A percentile compares a stretch with the other conserved stretches of the same genome.
Evolutionary conservation across 495 filamentous ascomycete species (phyloP).

Genomic region (Penicillium herquei): DNA sequence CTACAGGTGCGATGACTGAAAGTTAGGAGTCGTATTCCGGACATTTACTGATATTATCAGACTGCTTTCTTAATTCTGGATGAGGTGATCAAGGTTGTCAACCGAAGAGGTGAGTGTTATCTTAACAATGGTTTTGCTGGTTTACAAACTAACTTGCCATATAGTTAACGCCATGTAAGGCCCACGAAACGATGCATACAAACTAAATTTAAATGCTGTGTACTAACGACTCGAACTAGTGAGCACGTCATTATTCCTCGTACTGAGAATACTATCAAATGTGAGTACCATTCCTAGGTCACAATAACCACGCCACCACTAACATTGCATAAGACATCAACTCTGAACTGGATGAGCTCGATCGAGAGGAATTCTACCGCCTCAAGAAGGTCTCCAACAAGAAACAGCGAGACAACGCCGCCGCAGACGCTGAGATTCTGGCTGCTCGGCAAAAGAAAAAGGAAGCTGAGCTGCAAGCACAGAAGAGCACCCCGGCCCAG

Average conservation of each 20-base stretch:
- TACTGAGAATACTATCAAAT: constrained; percentile 98
- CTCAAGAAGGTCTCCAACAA: constrained; percentile 98
- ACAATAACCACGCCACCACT: constrained; percentile 14
- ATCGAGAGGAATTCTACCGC: constrained; percentile 97
- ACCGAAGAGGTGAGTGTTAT: constrained; percentile 70
- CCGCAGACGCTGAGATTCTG: constrained; percentile 70
- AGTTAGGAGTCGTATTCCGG: not conserved
- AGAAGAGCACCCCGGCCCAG: constrained; percentile 17
- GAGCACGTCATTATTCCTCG: constrained; percentile 98
- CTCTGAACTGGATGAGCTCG: constrained; percentile 95
- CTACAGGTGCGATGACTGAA: constrained; percentile 60
- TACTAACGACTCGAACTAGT: constrained; percentile 26
- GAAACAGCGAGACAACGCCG: constrained; percentile 81
- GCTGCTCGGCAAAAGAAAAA: constrained; percentile 45
- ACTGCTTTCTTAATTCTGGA: constrained; percentile 98
- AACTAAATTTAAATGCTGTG: not conserved
- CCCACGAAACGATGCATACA: not conserved
- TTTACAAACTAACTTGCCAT: constrained; percentile 21
- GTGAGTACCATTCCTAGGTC: constrained; percentile 42
- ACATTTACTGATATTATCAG: constrained; percentile 34
- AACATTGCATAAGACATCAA: constrained; percentile 71
- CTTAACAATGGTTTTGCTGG: not conserved
- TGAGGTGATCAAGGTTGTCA: constrained; percentile 99
- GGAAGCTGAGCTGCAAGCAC: constrained; percentile 20
- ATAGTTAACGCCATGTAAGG: constrained; percentile 91